A percentile compares a stretch with the other conserved stretches of the same genome.
phyloP scores from a whole-genome alignment of 169 alveolate genomes.

The Condylostoma magnum region DNA sequence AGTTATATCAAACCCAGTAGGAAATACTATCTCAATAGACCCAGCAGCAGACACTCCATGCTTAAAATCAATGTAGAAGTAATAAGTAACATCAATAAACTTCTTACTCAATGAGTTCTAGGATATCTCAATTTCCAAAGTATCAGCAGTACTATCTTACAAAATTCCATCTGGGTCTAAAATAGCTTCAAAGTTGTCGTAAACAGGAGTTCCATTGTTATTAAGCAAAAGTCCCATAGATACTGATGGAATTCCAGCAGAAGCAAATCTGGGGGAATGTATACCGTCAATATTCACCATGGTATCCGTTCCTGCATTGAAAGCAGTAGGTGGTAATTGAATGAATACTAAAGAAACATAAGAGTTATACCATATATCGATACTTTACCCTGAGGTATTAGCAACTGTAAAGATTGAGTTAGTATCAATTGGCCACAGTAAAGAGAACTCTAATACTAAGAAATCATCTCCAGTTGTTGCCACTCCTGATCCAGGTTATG shows the following conservation, averaged over 20 bases:
- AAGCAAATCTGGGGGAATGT: no score
- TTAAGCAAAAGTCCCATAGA: neutral
- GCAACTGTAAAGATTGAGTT: no score
- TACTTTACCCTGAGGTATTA: no score
- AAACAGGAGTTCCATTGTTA: neutral
- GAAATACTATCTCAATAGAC: neutral
- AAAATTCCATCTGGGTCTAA: neutral
- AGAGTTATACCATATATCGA: no score
- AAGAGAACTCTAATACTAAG: no score
- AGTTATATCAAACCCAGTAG: neutral
- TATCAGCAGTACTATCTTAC: neutral
- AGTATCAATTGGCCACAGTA: no score
- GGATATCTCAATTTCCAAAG: neutral
- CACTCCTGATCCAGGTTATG: neutral
- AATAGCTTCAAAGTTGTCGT: neutral
- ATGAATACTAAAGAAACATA: no score
- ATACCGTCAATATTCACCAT: no score
- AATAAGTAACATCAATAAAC: neutral
- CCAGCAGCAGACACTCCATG: neutral
- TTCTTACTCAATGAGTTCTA: neutral
- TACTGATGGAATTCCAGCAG: neutral
- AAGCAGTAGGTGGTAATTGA: no score
- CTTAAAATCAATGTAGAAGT: neutral
- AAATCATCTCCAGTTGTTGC: no score
- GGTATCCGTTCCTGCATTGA: no score